A percentile compares a stretch with the other conserved stretches of the same genome.
Conservation (phyloP, 2,329 filamentous ascomycete species). For the Colletotrichum sp. region DNA sequence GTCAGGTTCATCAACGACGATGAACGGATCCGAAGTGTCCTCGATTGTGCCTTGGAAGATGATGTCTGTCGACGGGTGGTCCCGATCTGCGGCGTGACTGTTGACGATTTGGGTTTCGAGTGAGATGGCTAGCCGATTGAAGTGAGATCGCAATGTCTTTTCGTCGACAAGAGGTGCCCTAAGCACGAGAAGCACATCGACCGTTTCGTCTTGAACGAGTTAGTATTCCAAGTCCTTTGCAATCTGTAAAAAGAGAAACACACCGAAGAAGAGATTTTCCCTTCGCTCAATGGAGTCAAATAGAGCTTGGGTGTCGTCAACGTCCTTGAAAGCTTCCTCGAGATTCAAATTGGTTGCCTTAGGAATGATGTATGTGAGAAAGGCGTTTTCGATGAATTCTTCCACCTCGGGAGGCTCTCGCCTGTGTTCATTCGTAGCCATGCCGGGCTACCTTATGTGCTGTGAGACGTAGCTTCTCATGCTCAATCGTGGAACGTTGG, state of each 20-base stretch:
- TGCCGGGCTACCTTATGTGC: slow-evolving; percentile 21
- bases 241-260: neutral
- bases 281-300: slow-evolving; percentile 67
- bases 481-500: neutral
- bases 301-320: slow-evolving; percentile 47
- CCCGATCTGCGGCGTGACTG: slow-evolving; percentile 53
- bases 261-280: slow-evolving; percentile 72
- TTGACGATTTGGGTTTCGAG: slow-evolving; percentile 72
- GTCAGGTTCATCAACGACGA: slow-evolving; percentile 50
- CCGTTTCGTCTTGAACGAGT: slow-evolving; percentile 69
- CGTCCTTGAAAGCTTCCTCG: slow-evolving; percentile 53
- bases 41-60: slow-evolving; percentile 63
- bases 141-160: slow-evolving; percentile 59
- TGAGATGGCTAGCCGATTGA: slow-evolving; percentile 68
- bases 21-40: slow-evolving; percentile 54
- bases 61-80: slow-evolving; percentile 57
- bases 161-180: slow-evolving; percentile 67
- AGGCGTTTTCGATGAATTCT: slow-evolving; percentile 62
- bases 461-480: slow-evolving; percentile 1
- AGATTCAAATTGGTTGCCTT: slow-evolving; percentile 59
- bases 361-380: slow-evolving; percentile 67
- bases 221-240: neutral
- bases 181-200: slow-evolving; percentile 72
- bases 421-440: slow-evolving; percentile 20
- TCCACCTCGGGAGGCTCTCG: slow-evolving; percentile 28